These are phyloP conservation scores for Knufia fluminis DNA, from an alignment of 2,329 filamentous ascomycete species.

Conservation along the genomic window DNA sequence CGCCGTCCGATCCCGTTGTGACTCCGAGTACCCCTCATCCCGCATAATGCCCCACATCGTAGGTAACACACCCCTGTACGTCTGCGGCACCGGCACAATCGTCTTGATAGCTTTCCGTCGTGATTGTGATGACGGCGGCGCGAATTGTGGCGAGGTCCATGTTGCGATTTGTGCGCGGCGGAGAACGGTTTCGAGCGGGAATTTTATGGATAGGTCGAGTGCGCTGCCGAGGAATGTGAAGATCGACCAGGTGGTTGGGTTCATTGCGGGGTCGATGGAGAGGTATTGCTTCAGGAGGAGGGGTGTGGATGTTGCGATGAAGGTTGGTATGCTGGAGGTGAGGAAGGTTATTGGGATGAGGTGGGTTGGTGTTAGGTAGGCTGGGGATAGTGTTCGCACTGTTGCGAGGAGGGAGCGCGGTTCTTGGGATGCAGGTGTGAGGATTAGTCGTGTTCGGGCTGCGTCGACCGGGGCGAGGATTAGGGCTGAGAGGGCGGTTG, in stretches of 20 bases:
- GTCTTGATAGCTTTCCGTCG: conserved; percentile 48
- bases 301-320: conserved; percentile 73
- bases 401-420: conserved; percentile 70
- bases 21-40: conserved; percentile 59
- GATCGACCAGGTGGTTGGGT: conserved; percentile 72
- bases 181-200: conserved; percentile 85
- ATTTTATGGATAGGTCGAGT: conserved; percentile 71
- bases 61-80: conserved; percentile 76
- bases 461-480: conserved; percentile 81
- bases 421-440: conserved; percentile 67
- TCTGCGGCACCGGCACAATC: conserved; percentile 64
- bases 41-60: conserved; percentile 81
- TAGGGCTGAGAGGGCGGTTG: conserved; percentile 62
- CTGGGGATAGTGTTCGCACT: conserved; percentile 61
- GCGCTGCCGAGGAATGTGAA: conserved; percentile 73
- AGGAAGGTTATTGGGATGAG: conserved; percentile 77
- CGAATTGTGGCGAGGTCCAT: conserved; percentile 41
- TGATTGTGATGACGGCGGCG: conserved; percentile 34
- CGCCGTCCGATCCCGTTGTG: conserved; percentile 36
- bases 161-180: conserved; percentile 77
- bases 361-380: conserved; percentile 58
- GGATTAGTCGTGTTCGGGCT: conserved; percentile 74
- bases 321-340: conserved; percentile 72
- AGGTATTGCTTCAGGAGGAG: conserved; percentile 79
- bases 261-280: conserved; percentile 69